Evolutionary conservation across 352 stramenopile species (phyloP), one percentile per base, ranked within the genome.

Genomic region (Phytophthora tubulina): DNA sequence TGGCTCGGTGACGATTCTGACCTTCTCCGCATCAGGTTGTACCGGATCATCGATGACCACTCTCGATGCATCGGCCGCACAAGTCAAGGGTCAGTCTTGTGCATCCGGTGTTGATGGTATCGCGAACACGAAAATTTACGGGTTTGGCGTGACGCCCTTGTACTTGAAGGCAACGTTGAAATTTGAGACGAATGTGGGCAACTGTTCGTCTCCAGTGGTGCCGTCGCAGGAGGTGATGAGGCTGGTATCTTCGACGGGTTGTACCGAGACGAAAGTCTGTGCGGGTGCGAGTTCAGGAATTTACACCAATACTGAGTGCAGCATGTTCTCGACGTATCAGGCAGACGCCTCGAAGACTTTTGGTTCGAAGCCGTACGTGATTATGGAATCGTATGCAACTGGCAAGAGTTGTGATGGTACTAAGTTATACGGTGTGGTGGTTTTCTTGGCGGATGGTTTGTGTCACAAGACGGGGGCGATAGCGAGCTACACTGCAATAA

Each of bases 371-470:
- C 41, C 52, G 21, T 58, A 70, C 14, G 21, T 65, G 17, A 57
- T 65, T 6, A 36, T 70, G 44, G 53, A 69, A 42, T 44, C 38
- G 21, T 66, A 72, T 32, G 32, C 27, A 0, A 10, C 64, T 13
- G 39, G 30, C 1, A 1, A 57, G 13, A n/a, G 7, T 9, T 72
- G 63, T 32, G 39, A 31, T 51, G 15, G 36, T 11, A 39, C 36
- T 5, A 5, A 46, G 15, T 9, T 73, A 5, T 38, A 14, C 9
- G 17, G 17, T 17, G 52, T 67, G n/a, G 45, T 32, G 15, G 48
- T 56, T 27, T 72, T 63, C 13, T 4, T 62, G 49, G 65, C 65
- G 9, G 56, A 72, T 14, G 65, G 65, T 15, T 61, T 46, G 31
- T 72, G 64, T 15, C 55, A 72, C 50, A 62, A 62, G 39, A 62